phyloP scores from a whole-genome alignment of 495 filamentous ascomycete genomes.

The Diplogelasinospora grovesii region DNA sequence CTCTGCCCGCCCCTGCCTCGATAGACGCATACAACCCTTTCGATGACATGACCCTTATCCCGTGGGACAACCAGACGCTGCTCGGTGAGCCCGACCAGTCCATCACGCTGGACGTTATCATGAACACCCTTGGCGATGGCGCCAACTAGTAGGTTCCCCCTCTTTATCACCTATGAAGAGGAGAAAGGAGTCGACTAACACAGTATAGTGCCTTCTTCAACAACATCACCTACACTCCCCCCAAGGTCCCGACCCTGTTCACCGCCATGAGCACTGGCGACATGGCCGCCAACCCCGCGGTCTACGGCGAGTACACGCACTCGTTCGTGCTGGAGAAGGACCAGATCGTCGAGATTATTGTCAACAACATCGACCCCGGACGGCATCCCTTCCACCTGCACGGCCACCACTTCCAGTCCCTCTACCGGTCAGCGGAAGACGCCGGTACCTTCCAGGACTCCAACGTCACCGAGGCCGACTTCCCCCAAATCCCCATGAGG shows the following conservation, averaged over 20 bases:
- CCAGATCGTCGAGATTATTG: conserved; percentile 66
- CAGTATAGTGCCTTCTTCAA: conserved; percentile 60
- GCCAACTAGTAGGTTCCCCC: conserved; percentile 57
- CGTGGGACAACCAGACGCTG: conserved; percentile 54
- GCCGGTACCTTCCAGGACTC: conserved; percentile 39
- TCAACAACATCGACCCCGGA: conserved; percentile 72
- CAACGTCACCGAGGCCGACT: conserved; percentile 37
- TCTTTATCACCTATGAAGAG: not conserved
- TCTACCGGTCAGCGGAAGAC: conserved; percentile 38
- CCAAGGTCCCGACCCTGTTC: conserved; percentile 78
- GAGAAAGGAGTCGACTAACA: not conserved
- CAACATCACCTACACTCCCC: conserved; percentile 63
- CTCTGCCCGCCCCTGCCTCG: conserved; percentile 48
- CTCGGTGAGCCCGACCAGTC: conserved; percentile 52
- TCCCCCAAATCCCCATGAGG: conserved; percentile 38
- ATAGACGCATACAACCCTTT: conserved; percentile 48
- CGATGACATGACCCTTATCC: conserved; percentile 66
- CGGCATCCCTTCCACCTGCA: conserved; percentile 84
- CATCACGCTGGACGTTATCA: conserved; percentile 58
- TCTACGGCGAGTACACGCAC: conserved; percentile 74
- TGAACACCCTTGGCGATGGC: conserved; percentile 67
- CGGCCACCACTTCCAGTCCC: conserved; percentile 72
- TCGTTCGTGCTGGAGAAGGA: conserved; percentile 59
- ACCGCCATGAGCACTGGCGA: conserved; percentile 60
- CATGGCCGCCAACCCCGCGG: conserved; percentile 50